phyloP scores from a whole-genome alignment of 2,329 filamentous ascomycete genomes.

The Raffaelea albimanens region DNA sequence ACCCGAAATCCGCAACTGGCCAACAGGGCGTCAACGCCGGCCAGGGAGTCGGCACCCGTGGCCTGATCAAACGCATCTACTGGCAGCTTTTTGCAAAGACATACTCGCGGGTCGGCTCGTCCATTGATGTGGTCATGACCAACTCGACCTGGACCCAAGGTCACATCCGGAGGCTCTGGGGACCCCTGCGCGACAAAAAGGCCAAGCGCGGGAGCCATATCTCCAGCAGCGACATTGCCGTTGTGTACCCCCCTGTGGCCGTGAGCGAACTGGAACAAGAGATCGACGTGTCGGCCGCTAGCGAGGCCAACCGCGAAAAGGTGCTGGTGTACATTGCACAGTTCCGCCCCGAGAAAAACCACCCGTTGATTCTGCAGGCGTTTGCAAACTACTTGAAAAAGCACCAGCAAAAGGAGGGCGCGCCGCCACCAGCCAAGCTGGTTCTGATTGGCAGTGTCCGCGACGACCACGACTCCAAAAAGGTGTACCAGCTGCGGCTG shows the following conservation, averaged over 20 bases:
- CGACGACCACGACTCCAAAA: slow-evolving; percentile 67
- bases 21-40: slow-evolving; percentile 74
- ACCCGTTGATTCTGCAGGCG: slow-evolving; percentile 73
- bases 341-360: slow-evolving; percentile 96
- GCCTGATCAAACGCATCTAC: slow-evolving; percentile 66
- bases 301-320: slow-evolving; percentile 60
- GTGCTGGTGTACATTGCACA: slow-evolving; percentile 89
- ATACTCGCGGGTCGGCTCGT: slow-evolving; percentile 74
- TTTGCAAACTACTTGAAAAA: slow-evolving; percentile 67
- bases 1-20: slow-evolving; percentile 49
- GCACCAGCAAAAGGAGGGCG: slow-evolving; percentile 13
- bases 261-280: slow-evolving; percentile 72
- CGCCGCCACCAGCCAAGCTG: slow-evolving; percentile 49
- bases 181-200: slow-evolving; percentile 36
- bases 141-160: slow-evolving; percentile 91
- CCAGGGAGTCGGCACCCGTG: slow-evolving; percentile 62
- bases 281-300: slow-evolving; percentile 60
- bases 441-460: slow-evolving; percentile 89
- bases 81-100: slow-evolving; percentile 77
- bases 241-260: slow-evolving; percentile 87
- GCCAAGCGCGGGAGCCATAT: slow-evolving; percentile 14
- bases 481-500: slow-evolving; percentile 80
- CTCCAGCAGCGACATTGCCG: slow-evolving; percentile 41
- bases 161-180: slow-evolving; percentile 77
- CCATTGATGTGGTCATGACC: slow-evolving; percentile 91